Evolutionary conservation across 148 eudicot species (phyloP), one percentile per base, ranked within the genome.

Genomic region (Polygonum aviculare): DNA sequence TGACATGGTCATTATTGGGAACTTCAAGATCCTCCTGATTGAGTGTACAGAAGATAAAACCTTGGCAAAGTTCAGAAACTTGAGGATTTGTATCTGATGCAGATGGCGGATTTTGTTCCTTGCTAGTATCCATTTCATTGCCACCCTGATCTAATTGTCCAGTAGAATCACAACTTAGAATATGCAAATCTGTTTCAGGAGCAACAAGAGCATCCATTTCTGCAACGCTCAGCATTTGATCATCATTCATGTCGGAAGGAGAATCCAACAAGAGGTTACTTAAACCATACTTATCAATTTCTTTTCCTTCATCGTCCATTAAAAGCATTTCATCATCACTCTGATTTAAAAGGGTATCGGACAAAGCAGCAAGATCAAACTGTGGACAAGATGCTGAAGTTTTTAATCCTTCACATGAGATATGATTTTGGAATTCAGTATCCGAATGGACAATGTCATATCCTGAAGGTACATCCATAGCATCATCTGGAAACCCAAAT

Each of bases 21-120:
- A 94, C 85, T 48, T 92, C 98, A 35, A 87, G 83, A 82, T 89
- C 93, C 82, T 90, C 97, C 0, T 88, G 83, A 80, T 89, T 92
- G 81, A 94, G 83, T 12, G 82, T 55, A 78, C 98, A 94, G 73
- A 78, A 84, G 1, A 82, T 78, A 70, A 75, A 80, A 71, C 86
- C 87, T 69, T 81, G 77, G 40, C 65, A 80, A 76, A 40, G 50
- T 80, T 89, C 89, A 70, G 80, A 83, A 83, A 77, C 80, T 72
- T 80, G 77, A 77, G 77, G 76, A 65, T 77, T 45, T 22, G 76
- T 63, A 69, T 55, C 55, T 40, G 89, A 70, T 39, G 81, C 47
- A 74, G 83, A 78, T 44, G 84, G 65, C 39, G 81, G 79, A 67
- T 80, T 59, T 67, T 67, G 41, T 48, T 52, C 44, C 44, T 15